Evolutionary conservation across 2,329 filamentous ascomycete genomes (phyloP), one percentile per base, ranked within the genome.

Genomic region (Albifimbria verrucaria): DNA sequence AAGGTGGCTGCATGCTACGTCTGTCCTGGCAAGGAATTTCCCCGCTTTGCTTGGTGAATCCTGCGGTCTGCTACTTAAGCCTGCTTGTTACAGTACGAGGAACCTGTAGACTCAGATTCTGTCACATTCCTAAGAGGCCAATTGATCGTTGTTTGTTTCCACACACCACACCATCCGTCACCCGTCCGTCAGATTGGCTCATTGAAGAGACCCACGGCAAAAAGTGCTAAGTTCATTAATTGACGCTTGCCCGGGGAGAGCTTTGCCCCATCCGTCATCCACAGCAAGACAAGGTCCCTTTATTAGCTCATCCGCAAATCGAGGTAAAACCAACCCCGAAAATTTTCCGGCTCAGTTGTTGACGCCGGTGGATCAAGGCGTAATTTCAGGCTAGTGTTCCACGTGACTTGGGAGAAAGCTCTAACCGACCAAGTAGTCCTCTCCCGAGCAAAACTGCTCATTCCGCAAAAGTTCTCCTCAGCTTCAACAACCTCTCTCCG

Each of bases 401-500:
- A 75, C 72, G 72, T 75, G 72, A 74, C 57, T 47, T 42, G 44
- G 49, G 59, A 62, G 65, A 72, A 75, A 74, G 71, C 72, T 74
- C 71, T 73, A 71, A 67, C 72, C 68, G 70, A 72, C 67, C 64
- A 72, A 71, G 69, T 70, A 63, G 68, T 66, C 62, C 62, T 61
- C 63, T 71, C 66, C 70, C 70, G 68, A 72, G 72, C 72, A 76
- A 75, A 75, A 73, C 72, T 76, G 72, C 73, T 76, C 72, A 73
- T 64, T 71, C 71, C 70, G 69, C 71, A 73, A 75, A 72, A 75
- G 69, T 75, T 75, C 73, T 76, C 71, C 71, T 71, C 72, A 73
- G 69, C 65, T 69, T 71, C 72, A 70, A 72, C 72, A 68, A 76
- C 78, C 75, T 74, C 74, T 77, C 78, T 80, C 78, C 80, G 78